Percentiles rank a stretch among this genome's conserved stretches.
Evolutionary conservation across 495 filamentous ascomycete genomes (phyloP).

Genomic region (Tuber umbilicatum): DNA sequence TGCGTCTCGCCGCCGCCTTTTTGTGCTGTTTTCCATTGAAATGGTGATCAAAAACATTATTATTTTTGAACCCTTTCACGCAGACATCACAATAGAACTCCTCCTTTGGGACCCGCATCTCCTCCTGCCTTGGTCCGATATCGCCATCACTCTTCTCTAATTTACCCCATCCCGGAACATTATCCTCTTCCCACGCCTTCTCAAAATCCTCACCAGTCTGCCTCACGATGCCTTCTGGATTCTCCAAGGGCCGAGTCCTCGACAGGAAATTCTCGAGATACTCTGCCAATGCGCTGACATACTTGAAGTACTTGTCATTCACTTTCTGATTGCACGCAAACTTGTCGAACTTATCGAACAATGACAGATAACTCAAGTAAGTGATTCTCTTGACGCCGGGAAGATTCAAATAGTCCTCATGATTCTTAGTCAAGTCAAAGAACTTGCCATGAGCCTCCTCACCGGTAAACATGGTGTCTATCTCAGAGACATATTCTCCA

Average conservation of each 20-base stretch:
- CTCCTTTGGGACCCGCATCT: conserved; percentile 56
- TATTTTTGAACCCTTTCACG: conserved; percentile 89
- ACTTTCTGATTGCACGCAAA: conserved; percentile 75
- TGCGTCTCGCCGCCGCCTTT: conserved; percentile 61
- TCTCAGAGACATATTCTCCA: conserved; percentile 57
- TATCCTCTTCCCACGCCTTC: conserved; percentile 68
- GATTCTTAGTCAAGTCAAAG: conserved; percentile 73
- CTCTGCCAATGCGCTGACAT: conserved; percentile 66
- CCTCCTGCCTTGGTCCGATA: conserved; percentile 29
- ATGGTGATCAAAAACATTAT: conserved; percentile 87
- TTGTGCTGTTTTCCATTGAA: conserved; percentile 87
- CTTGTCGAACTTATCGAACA: conserved; percentile 75
- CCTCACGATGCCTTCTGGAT: conserved; percentile 68
- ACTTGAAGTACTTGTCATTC: conserved; percentile 84
- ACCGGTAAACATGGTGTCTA: conserved; percentile 89
- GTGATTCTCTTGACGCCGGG: conserved; percentile 71
- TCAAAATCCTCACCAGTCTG: conserved; percentile 76
- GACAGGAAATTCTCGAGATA: conserved; percentile 85
- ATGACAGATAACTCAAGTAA: conserved; percentile 84
- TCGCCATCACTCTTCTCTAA: conserved; percentile 48
- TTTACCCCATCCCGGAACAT: conserved; percentile 71
- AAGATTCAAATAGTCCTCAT: conserved; percentile 86
- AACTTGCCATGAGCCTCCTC: conserved; percentile 88
- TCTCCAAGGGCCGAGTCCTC: conserved; percentile 71
- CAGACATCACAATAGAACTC: conserved; percentile 79